Evolutionary conservation across 148 eudicot species (phyloP).

Genomic region (Simmondsia chinensis): DNA sequence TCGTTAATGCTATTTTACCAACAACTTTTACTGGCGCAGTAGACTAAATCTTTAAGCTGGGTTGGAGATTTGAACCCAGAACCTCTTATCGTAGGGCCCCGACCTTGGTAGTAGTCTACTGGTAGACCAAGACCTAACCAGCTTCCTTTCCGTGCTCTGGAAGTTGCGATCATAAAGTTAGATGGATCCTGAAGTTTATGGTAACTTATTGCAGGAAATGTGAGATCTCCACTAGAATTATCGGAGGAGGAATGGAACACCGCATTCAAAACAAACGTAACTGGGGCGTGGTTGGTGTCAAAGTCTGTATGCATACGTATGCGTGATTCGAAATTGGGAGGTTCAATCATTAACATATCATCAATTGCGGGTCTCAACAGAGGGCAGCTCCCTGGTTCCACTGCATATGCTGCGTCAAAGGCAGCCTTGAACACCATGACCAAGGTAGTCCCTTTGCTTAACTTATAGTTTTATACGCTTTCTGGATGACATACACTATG

Average conservation of each 20-base stretch:
- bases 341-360: slow-evolving; percentile 56
- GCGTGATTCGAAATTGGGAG: slow-evolving; percentile 48
- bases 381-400: slow-evolving; percentile 31
- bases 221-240: slow-evolving; percentile 28
- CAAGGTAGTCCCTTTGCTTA: slow-evolving; percentile 28
- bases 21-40: too few species aligned
- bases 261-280: slow-evolving; percentile 37
- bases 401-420: slow-evolving; percentile 55
- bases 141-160: background rate
- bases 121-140: background rate
- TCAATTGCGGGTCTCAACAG: slow-evolving; percentile 50
- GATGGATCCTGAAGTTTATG: background rate
- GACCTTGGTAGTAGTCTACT: too few species aligned
- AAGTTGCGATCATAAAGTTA: background rate
- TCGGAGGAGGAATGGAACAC: slow-evolving; percentile 65
- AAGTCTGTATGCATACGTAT: slow-evolving; percentile 45
- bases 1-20: too few species aligned
- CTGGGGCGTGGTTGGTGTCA: slow-evolving; percentile 65
- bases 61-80: too few species aligned
- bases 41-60: too few species aligned
- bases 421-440: slow-evolving; percentile 36
- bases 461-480: too few species aligned
- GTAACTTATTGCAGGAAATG: slow-evolving; percentile 24
- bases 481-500: too few species aligned
- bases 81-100: too few species aligned